phyloP scores from a whole-genome alignment of 495 filamentous ascomycete species.

The Aspergillus indologenus region DNA sequence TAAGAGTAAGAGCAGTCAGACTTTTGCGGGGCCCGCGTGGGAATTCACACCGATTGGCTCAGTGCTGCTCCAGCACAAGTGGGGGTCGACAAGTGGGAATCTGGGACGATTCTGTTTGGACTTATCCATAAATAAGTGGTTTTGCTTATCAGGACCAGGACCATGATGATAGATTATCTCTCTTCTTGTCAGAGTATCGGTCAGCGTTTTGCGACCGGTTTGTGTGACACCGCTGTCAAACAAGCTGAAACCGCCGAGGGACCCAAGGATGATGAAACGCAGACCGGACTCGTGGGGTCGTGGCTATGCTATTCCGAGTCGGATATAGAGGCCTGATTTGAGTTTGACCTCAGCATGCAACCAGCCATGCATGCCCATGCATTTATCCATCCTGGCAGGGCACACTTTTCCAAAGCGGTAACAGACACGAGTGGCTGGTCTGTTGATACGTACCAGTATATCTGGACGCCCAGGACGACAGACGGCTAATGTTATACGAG shows the following conservation, averaged over 20 bases:
- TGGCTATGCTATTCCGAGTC: background rate
- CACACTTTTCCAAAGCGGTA: background rate
- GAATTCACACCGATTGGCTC: background rate
- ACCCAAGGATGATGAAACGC: background rate
- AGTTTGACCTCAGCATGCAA: background rate
- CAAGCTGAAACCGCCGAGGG: background rate
- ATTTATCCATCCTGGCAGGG: background rate
- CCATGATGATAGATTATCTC: background rate
- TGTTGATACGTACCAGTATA: too few relatives aligned
- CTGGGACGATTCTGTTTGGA: background rate
- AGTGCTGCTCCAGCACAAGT: background rate
- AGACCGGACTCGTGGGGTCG: background rate
- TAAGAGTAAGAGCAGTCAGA: background rate
- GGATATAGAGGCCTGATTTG: background rate
- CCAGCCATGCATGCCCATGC: background rate
- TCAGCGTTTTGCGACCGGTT: too few relatives aligned
- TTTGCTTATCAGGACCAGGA: background rate
- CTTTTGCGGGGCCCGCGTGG: background rate
- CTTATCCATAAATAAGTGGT: too few relatives aligned
- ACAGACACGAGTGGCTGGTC: slow-evolving; percentile 4
- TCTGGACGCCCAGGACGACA: too few relatives aligned
- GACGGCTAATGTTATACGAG: background rate
- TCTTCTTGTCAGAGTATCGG: background rate
- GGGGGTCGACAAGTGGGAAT: background rate
- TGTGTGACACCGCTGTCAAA: background rate